These are phyloP conservation scores for Aphanomyces cochlioides DNA, from an alignment of 352 stramenopile genomes.

Conservation along the genomic window DNA sequence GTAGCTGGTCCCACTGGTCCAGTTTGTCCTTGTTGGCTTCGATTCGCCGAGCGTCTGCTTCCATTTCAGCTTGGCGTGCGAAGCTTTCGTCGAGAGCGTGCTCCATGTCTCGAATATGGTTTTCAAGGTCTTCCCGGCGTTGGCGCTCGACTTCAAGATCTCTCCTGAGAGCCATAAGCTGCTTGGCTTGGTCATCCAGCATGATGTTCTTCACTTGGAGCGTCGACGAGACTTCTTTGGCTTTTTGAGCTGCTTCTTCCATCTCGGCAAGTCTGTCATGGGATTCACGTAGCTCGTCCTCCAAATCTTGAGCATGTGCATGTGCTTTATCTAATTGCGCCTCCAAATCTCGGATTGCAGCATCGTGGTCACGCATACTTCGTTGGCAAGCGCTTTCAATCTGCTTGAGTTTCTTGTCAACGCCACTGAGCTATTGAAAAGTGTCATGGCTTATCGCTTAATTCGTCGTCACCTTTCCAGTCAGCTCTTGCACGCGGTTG, in stretches of 20 bases:
- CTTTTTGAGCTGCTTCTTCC: not conserved
- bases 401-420: constrained; percentile 17
- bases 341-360: constrained; percentile 14
- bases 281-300: not conserved
- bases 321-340: not conserved
- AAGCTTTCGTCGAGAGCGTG: constrained; percentile 24
- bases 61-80: constrained; percentile 7
- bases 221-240: not conserved
- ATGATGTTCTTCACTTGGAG: constrained; percentile 31
- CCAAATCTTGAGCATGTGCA: not conserved
- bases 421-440: constrained; percentile 4
- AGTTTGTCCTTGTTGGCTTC: constrained; percentile 15
- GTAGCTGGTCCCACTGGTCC: constrained; percentile 1
- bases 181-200: constrained; percentile 25
- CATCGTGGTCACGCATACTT: constrained; percentile 2
- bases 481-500: not conserved
- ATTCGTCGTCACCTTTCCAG: no score
- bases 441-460: no score
- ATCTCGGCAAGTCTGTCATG: not conserved
- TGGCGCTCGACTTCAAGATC: not conserved
- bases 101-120: not conserved
- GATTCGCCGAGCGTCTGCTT: constrained; percentile 9
- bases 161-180: constrained; percentile 3
- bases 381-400: constrained; percentile 19
- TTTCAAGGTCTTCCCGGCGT: not conserved